Base-by-base conservation (phyloP, 2,329 filamentous ascomycete genomes). In the Colletotrichum viniferum region DNA sequence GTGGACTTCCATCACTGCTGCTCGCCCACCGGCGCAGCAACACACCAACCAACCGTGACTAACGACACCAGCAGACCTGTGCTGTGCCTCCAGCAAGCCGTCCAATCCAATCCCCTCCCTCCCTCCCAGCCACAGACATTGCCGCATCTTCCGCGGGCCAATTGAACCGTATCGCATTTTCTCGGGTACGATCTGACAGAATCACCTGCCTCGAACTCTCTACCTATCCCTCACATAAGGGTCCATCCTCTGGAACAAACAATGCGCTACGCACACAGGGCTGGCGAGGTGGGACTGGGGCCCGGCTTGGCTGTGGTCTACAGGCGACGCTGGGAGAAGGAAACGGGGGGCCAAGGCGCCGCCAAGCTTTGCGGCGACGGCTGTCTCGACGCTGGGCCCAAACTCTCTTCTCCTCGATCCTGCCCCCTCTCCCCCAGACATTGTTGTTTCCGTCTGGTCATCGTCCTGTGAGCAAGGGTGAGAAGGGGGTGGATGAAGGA, bases 301-400 rank as follows among this genome's bases (percentile, higher is more conserved):
- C 43, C 43, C 43, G 43, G 43, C 43, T 52, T 58, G 55, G 55
- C 21, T 28, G 55, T 28, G 55, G 55, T 48, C 52, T 34, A n/a
- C 38, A 48, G 30, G 69, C 63, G 30, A n/a, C 18, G 69, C 30
- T 26, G 21, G 34, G 43, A 34, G 14, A 72, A 2, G 16, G 62
- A 43, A 62, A 21, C 36, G 38, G 56, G 16, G 38, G n/a, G 56
- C 65, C 65, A 26, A 67, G 36, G 58, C 73, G 70, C 1, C 21
- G 73, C 73, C 73, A 76, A 76, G 73, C 73, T 76, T 76, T 73
- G 73, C 70, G 73, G 73, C 73, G 70, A 69, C 69, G 73, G 73
- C 43, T 69, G 73, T 68, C 73, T 74, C 69, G 73, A 76, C 73
- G 73, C 69, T 69, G 70, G 65, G 73, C 72, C 70, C 72, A 69